Percentiles rank a stretch among this genome's conserved stretches.
phyloP scores from a whole-genome alignment of 2,329 filamentous ascomycete species.

The Colletotrichum sp. region DNA sequence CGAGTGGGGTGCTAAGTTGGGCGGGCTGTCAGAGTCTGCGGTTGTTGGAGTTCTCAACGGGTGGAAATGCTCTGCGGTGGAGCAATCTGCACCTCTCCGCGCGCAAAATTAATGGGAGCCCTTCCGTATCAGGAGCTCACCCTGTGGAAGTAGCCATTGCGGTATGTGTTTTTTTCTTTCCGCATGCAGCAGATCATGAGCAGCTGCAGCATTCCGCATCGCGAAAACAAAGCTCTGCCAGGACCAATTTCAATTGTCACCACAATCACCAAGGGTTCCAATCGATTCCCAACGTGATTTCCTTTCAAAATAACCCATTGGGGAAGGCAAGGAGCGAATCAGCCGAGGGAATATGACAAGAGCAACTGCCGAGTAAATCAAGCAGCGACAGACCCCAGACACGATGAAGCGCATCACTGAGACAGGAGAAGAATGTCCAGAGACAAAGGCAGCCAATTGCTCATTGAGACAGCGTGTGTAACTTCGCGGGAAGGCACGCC shows the following conservation, averaged over 20 bases:
- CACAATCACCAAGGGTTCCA: neutral
- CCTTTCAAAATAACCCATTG: neutral
- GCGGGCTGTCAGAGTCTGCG: no score
- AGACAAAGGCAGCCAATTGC: neutral
- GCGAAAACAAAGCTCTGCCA: neutral
- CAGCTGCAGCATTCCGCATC: neutral
- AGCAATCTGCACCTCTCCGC: rapidly evolving
- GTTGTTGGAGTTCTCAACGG: neutral
- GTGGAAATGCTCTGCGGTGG: neutral
- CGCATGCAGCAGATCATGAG: neutral
- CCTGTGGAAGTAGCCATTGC: neutral
- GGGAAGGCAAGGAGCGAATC: neutral
- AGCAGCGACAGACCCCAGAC: neutral
- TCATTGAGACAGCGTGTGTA: neutral
- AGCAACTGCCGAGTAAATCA: neutral
- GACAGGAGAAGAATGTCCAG: neutral
- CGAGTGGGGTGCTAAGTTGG: neutral
- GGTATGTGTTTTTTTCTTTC: neutral
- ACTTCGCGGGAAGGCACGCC: neutral
- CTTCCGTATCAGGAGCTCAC: neutral
- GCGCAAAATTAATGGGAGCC: rapidly evolving
- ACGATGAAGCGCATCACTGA: neutral
- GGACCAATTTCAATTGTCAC: neutral
- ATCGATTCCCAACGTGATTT: neutral
- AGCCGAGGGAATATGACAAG: neutral